These are phyloP conservation scores for Pleurotus ostreatus DNA, from an alignment of 768 basidiomycete species.

Conservation along the genomic window DNA sequence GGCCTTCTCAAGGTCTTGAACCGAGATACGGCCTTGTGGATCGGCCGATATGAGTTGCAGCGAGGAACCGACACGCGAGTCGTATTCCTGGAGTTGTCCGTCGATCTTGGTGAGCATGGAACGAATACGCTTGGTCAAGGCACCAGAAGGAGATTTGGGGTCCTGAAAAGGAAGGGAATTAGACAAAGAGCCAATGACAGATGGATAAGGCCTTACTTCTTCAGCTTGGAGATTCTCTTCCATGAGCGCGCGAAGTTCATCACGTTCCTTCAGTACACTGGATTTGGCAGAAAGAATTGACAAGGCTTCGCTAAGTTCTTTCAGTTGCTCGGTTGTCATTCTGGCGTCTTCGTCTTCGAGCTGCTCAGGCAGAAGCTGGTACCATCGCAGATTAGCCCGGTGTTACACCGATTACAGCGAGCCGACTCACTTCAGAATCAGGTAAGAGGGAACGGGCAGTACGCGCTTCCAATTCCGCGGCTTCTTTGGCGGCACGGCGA, in stretches of 20 bases:
- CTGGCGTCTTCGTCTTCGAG: slow-evolving; percentile 71
- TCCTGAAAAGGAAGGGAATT: slow-evolving; percentile 37
- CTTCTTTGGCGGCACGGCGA: slow-evolving; percentile 79
- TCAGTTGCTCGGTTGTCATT: slow-evolving; percentile 95
- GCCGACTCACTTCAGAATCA: slow-evolving; percentile 71
- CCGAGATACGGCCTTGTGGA: slow-evolving; percentile 83
- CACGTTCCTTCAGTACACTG: slow-evolving; percentile 92
- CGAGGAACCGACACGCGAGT: slow-evolving; percentile 78
- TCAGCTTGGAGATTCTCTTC: slow-evolving; percentile 89
- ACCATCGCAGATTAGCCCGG: neutral
- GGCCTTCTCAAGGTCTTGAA: slow-evolving; percentile 86
- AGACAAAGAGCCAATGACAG: slow-evolving; percentile 8
- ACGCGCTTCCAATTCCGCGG: slow-evolving; percentile 73
- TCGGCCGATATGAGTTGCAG: slow-evolving; percentile 85
- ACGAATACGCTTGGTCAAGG: slow-evolving; percentile 93
- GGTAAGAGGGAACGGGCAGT: slow-evolving; percentile 82
- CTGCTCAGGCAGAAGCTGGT: slow-evolving; percentile 60
- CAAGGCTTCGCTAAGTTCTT: slow-evolving; percentile 89
- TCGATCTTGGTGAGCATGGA: slow-evolving; percentile 96
- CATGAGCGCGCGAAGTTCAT: slow-evolving; percentile 88
- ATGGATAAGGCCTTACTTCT: slow-evolving; percentile 47
- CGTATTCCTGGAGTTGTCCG: slow-evolving; percentile 87
- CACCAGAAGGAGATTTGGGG: slow-evolving; percentile 76
- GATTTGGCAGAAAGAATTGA: slow-evolving; percentile 90
- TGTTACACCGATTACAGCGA: too few species aligned